Evolutionary conservation across 2,329 filamentous ascomycete genomes (phyloP).

Genomic region (Beauveria scarabaeidicola): DNA sequence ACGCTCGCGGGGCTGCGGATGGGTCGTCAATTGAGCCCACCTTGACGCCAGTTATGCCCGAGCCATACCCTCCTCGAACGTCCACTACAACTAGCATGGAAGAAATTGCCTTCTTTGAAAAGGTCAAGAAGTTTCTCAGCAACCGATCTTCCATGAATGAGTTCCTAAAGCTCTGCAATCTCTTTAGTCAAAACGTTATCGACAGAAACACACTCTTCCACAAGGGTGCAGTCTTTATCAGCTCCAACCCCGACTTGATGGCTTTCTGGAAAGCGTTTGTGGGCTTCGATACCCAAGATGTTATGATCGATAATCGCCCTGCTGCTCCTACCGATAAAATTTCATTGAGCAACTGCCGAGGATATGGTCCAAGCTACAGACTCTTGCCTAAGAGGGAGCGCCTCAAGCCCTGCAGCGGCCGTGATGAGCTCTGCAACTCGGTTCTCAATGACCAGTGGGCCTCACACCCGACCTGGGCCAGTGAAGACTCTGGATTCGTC

Average conservation of each 20-base stretch:
- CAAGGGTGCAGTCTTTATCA: slow-evolving; percentile 78
- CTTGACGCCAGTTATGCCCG: slow-evolving; percentile 77
- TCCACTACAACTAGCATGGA: slow-evolving; percentile 69
- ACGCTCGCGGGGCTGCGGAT: slow-evolving; percentile 53
- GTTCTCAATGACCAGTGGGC: slow-evolving; percentile 98
- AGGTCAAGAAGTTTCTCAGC: slow-evolving; percentile 89
- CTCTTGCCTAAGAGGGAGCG: slow-evolving; percentile 84
- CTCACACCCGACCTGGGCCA: slow-evolving; percentile 97
- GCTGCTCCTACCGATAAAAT: slow-evolving; percentile 70
- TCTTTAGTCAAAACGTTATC: slow-evolving; percentile 89
- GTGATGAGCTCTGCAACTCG: slow-evolving; percentile 86
- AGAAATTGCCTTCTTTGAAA: slow-evolving; percentile 89
- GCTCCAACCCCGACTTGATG: slow-evolving; percentile 81
- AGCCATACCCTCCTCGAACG: slow-evolving; percentile 71
- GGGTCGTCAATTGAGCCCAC: slow-evolving; percentile 70
- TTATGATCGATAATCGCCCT: slow-evolving; percentile 69
- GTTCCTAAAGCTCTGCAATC: slow-evolving; percentile 92
- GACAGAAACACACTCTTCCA: slow-evolving; percentile 75
- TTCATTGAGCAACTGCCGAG: slow-evolving; percentile 90
- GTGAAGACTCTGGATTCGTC: slow-evolving; percentile 94
- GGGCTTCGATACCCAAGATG: slow-evolving; percentile 66
- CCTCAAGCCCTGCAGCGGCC: slow-evolving; percentile 83
- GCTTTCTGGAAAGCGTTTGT: slow-evolving; percentile 81
- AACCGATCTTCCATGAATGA: slow-evolving; percentile 92
- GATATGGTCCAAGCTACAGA: slow-evolving; percentile 91